Conservation (phyloP, 768 basidiomycete genomes). For the Serendipita sp. region DNA sequence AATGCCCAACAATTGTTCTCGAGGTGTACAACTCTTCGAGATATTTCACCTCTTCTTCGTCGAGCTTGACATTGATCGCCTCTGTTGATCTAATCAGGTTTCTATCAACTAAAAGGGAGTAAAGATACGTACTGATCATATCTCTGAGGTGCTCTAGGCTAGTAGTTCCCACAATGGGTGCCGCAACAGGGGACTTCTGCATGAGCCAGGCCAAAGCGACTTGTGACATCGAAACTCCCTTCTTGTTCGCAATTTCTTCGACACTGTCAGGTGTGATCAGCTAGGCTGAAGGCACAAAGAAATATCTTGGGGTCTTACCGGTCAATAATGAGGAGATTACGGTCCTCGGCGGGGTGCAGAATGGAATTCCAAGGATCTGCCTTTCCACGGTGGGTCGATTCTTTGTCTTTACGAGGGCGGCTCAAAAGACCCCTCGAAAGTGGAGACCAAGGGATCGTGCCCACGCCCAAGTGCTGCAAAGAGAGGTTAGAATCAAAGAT, state of each 20-base stretch:
- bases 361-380: constrained; percentile 14
- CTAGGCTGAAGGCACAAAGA: not conserved
- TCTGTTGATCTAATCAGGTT: constrained; percentile 10
- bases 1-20: constrained; percentile 8
- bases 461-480: constrained; percentile 24
- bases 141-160: constrained; percentile 26
- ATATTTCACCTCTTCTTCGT: constrained; percentile 19
- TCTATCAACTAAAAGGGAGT: not conserved
- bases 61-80: constrained; percentile 14
- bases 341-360: constrained; percentile 17
- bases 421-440: constrained; percentile 27
- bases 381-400: constrained; percentile 14
- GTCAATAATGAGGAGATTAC: constrained; percentile 23
- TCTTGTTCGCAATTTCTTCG: constrained; percentile 18
- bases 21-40: constrained; percentile 19
- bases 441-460: constrained; percentile 36
- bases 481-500: not conserved
- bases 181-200: constrained; percentile 18
- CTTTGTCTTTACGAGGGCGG: constrained; percentile 19
- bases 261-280: constrained; percentile 7
- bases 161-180: constrained; percentile 32
- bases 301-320: constrained; percentile 10
- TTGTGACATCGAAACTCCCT: constrained; percentile 19
- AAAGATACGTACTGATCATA: constrained; percentile 20
- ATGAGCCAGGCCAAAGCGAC: constrained; percentile 19